These are phyloP conservation scores for Hericium alpestre DNA, from an alignment of 768 basidiomycete genomes.

Conservation along the genomic window DNA sequence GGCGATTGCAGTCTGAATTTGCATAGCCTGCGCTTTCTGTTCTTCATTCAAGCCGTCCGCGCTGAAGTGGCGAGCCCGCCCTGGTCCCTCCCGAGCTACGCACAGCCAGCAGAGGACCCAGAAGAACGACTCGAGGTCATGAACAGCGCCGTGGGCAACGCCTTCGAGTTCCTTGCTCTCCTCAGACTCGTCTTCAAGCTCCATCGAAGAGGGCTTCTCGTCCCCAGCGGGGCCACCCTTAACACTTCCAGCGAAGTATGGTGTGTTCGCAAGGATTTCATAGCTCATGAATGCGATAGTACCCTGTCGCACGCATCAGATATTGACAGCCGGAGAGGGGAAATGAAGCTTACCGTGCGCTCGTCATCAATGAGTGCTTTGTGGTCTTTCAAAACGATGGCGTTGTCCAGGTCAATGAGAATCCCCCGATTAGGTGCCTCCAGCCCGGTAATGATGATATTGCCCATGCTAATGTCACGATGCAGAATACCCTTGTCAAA, in stretches of 20 bases:
- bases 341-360: not conserved
- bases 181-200: too few species aligned
- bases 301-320: not conserved
- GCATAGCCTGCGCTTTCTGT: not conserved
- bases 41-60: not conserved
- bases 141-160: not conserved
- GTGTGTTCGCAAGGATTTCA: not conserved
- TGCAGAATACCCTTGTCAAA: not conserved
- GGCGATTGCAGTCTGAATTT: not conserved
- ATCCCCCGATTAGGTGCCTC: not conserved
- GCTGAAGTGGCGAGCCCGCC: not conserved
- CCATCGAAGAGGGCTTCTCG: too few species aligned
- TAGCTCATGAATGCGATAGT: not conserved
- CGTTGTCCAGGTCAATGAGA: not conserved
- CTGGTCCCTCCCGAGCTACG: not conserved
- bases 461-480: conserved; percentile 2
- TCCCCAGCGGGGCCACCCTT: too few species aligned
- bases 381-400: not conserved
- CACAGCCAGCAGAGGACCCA: not conserved
- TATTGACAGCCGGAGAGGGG: not conserved
- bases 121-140: not conserved
- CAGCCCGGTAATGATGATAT: not conserved
- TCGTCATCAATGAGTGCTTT: not conserved
- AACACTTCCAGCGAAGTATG: not conserved
- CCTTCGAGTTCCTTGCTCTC: not conserved